Conservation (phyloP, 257 asterid species). For the Primulina eburnea region DNA sequence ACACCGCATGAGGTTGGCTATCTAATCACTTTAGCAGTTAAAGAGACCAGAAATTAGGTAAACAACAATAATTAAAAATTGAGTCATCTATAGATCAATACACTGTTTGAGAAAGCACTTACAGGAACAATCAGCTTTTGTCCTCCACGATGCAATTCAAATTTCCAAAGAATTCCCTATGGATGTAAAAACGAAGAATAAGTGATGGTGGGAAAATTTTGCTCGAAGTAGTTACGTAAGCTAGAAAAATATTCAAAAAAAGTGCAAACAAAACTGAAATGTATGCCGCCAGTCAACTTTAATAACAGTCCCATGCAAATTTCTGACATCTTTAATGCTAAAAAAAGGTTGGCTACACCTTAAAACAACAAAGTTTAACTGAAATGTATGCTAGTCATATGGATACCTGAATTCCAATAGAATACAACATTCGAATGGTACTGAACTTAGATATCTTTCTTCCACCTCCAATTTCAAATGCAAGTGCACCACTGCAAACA, state of each 20-base stretch:
- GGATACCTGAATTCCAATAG: slow-evolving; percentile 84
- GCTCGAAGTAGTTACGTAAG: not conserved
- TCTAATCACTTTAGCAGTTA: not conserved
- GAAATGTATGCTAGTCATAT: slow-evolving; percentile 2
- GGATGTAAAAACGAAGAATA: slow-evolving; percentile 15
- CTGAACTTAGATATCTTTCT: slow-evolving; percentile 86
- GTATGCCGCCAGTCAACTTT: too few species aligned
- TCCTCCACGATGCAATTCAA: slow-evolving; percentile 88
- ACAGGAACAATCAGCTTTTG: slow-evolving; percentile 93
- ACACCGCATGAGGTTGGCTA: not conserved
- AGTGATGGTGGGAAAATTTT: slow-evolving; percentile 7
- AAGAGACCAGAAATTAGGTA: slow-evolving; percentile 19
- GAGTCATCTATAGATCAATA: slow-evolving; percentile 6
- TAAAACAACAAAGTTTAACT: not conserved
- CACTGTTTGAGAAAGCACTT: slow-evolving; percentile 42
- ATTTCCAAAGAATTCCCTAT: slow-evolving; percentile 86
- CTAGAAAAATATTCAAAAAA: slow-evolving; percentile 7
- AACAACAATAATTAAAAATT: not conserved
- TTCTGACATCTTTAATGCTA: not conserved
- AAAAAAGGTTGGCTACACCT: not conserved
- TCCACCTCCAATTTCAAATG: slow-evolving; percentile 94
- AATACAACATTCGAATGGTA: slow-evolving; percentile 75
- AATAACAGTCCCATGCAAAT: not conserved
- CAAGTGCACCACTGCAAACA: slow-evolving; percentile 63
- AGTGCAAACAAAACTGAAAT: slow-evolving; percentile 9